Evolutionary conservation across 202 grass and related monocot species (phyloP), one percentile per base, ranked within the genome.

Genomic region (Setaria italica): DNA sequence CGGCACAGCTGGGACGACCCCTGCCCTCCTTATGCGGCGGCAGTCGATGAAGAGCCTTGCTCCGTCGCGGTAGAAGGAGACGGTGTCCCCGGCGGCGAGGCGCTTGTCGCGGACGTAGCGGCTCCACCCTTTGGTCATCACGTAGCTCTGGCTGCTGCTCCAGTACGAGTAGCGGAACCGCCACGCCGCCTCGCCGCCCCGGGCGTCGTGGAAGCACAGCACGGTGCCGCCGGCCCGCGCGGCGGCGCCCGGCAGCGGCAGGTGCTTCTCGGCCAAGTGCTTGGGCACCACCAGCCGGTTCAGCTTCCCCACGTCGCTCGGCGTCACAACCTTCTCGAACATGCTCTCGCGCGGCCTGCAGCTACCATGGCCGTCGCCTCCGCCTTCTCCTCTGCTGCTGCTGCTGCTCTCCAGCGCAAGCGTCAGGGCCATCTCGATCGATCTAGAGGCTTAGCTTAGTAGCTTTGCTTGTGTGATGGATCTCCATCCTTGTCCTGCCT

Each of bases 11-110:
- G 29, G 2, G 50, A 19, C 14, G 45, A 45, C 70, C 21, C 2
- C 47, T 1, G n/a, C 47, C 20, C 12, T 16, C 35, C 13, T 8
- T 1, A 39, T 21, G 0, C 67, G 66, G 2, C 19, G 60, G 72
- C 82, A 84, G 49, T 84, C 82, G 82, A 84, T 84, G 72, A 34
- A 84, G 72, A 84, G 62, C 4, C 62, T 39, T 0, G 47, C 15
- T 4, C 82, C 62, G 72, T 76, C n/a, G 63, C 73, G 82, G 49
- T 49, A 85, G 81, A 89, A 89, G 39, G 76, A 21, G 68, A 89
- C 82, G 68, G 81, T 89, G 82, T 89, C 87, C 33, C 87, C 87
- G 4, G 87, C 81, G 35, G 43, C 75, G 48, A 89, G 87, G 6
- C 57, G 74, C 76, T 84, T 89, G 47, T 84, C 87, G 75, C 56